Conservation (phyloP, 768 basidiomycete genomes). For the Lactarius deliciosus region DNA sequence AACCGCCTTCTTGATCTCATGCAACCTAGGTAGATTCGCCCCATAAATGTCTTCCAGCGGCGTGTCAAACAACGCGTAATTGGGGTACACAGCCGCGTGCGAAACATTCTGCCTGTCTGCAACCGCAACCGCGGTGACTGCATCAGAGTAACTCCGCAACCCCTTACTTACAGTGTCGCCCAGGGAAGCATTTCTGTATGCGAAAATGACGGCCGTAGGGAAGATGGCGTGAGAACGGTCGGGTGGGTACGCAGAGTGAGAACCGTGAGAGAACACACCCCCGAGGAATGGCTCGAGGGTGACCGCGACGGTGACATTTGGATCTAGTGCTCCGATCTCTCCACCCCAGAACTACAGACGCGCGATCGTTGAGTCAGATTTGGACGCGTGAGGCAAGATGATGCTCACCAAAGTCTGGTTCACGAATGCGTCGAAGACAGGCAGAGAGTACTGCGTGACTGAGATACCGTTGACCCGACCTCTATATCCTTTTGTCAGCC, state of each 20-base stretch:
- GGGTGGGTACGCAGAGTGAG: background rate
- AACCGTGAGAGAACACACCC: background rate
- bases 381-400: too few relatives aligned
- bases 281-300: background rate
- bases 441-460: background rate
- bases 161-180: background rate
- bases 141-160: background rate
- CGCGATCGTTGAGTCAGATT: too few relatives aligned
- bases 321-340: background rate
- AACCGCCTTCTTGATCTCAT: background rate
- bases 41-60: background rate
- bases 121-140: background rate
- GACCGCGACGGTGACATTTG: background rate
- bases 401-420: background rate
- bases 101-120: background rate
- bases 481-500: background rate
- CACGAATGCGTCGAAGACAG: background rate
- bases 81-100: background rate
- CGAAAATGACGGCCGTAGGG: background rate
- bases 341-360: conserved; percentile 4
- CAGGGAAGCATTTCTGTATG: background rate
- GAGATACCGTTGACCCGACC: background rate
- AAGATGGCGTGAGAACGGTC: background rate
- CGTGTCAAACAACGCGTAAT: background rate
- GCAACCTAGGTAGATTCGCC: background rate